Base-by-base conservation (phyloP, 768 basidiomycete genomes). In the Suillus ampliporus region DNA sequence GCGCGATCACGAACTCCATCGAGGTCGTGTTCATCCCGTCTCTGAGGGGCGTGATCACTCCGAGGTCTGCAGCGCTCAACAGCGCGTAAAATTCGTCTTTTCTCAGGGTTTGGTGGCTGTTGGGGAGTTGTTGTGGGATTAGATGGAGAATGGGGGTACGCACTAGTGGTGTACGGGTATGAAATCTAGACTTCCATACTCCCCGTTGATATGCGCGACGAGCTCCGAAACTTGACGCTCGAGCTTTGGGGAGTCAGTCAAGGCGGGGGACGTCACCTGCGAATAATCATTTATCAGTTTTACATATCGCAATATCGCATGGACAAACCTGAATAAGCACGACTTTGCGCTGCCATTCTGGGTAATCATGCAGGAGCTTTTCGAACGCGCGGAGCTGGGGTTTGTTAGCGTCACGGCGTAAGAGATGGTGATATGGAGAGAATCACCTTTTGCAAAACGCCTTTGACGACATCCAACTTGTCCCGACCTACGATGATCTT, bases 11-110 rank as follows among this genome's bases (percentile, higher is more conserved):
- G 75, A 96, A 98, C 77, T 98, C 97, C 95, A 97, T 96, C 54
- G 89, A 90, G 0, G 96, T 97, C 14, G 97, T 98, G 82, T 99
- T 99, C 97, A 99, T 99, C 7, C 97, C 97, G 72, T 99, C 97
- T 38, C 97, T 87, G 8, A 98, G 83, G 1, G 95, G 94, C 0
- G 97, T 98, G 75, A 98, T 97, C 46, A 99, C 89, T 17, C 91
- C 97, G 14, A 99, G 84, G 73, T 98, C 96, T 7, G 97, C 96
- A 4, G 94, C 96, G 60, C 88, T 89, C 41, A 99, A 81, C 14
- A 99, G 84, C 0, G 95, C 97, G 76, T 98, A 98, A 76, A 97
- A 99, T 74, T 99, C 97, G 77, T 99, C 95, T 76, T 95, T 94
- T 76, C 97, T 97, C 70, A 99, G 87, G 1, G 93, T 89, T 78